Base-by-base conservation (phyloP, 495 filamentous ascomycete genomes). In the Penicillium cosmopolitanum region DNA sequence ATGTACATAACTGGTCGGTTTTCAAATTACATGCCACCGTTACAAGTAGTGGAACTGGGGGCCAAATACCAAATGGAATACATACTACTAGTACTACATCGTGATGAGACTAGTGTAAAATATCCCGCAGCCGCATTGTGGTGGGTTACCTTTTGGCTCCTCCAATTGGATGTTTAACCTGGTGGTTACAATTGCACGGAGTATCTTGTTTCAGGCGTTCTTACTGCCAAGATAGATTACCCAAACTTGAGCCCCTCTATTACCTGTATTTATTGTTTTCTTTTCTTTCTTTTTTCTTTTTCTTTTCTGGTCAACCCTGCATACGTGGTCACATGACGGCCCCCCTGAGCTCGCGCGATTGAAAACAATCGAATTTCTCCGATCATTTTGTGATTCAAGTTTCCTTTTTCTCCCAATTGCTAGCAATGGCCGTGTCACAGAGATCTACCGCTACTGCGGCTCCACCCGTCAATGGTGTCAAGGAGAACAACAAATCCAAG, bases 291-390 rank as follows among this genome's bases (percentile, higher is more conserved):
- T 19, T 44, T 44, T 44, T n/a, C 16, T 16, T 44, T 18, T 44
- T 18, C 15, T 0, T 44, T 44, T 44, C 42, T 16, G 16, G 7
- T 1, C 42, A 44, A 44, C 16, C 42, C 42, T 44, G 42, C 42
- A 44, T 44, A 9, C 42, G n/a, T 9, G 16, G 42, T 44, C 42
- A 44, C n/a, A 44, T 44, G 42, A 44, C 16, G 6, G 16, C 16
- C 42, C 42, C 42, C 42, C 42, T 44, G 42, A 44, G 42, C 42
- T 44, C 16, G 8, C 16, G 13, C 42, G 1, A 19, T 16, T 44
- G 42, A 44, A 44, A 44, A 44, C 42, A 44, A 16, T 44, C 42
- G 16, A 44, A 44, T 44, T 18, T 44, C 42, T 44, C 16, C 42
- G 42, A 44, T 40, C 15, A 19, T 16, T n/a, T 19, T 44, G 42